Base-by-base conservation (phyloP, 768 basidiomycete species). In the Hygrophorus pudorinus region DNA sequence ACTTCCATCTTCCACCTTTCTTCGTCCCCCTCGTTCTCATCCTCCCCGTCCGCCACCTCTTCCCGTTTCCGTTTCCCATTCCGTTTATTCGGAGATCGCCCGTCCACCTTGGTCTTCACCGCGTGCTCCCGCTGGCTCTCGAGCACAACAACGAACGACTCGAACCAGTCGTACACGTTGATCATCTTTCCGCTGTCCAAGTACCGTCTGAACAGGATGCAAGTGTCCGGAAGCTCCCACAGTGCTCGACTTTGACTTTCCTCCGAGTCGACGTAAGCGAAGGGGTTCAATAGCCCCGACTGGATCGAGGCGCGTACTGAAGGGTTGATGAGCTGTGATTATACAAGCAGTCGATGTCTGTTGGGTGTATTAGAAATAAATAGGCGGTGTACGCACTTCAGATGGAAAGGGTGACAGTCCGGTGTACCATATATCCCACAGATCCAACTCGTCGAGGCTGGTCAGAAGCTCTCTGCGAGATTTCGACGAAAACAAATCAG, bases 111-210 rank as follows among this genome's bases (percentile, higher is more conserved):
- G 24, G 48, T 38, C 24, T 47, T 47, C 43, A 51, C 53, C 10
- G 58, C 43, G 11, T 62, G 52, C 48, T 54, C 41, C n/a, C 62
- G 56, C 61, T 84, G 84, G 1, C 62, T 64, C 56, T 86, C 85
- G 42, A 90, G 60, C 27, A 75, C 81, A 16, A 68, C 59, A 27
- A 74, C 70, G 58, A 91, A 92, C 17, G 81, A 74, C 51, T 85
- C 79, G 54, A 79, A 89, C 89, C 87, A 90, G 59, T 92, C 89
- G 57, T 85, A 89, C 2, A 88, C 72, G 55, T 91, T 91, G 60
- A 91, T 77, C 75, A 84, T 74, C 62, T 73, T 80, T 36, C 85
- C 85, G 38, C 83, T 82, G 53, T 88, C 81, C 34, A 81, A 67
- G 61, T 88, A 91, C 16, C 85, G 71, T 38, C 65, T 66, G 65